Evolutionary conservation across 352 stramenopile species (phyloP), one percentile per base, ranked within the genome.

Genomic region (Phytophthora vignae): DNA sequence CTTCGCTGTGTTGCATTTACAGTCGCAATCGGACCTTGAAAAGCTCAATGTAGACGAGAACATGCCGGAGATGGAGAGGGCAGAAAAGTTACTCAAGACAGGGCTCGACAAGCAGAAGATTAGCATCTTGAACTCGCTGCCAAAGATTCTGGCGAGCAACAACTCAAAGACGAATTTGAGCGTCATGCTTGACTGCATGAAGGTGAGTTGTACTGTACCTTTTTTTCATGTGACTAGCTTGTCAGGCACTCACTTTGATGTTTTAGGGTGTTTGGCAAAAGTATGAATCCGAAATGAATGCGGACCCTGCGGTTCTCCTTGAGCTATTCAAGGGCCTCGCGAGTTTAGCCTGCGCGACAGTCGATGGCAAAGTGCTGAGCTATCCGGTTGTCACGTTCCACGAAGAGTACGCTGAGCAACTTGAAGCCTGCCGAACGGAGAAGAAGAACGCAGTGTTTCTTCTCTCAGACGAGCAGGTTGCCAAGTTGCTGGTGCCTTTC

Each of bases 11-110:
- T 14, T 61, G 27, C n/a, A 56, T 29, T 29, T 62, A 8, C 46
- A 95, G 88, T 94, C 85, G 4, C 80, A 87, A 70, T 94, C 88
- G 22, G 88, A 95, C 61, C 73, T 95, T 9, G 88, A 95, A 58
- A 94, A 94, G 64, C 83, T 95, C 52, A 92, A 95, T 82, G 85
- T 95, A 17, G 78, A 80, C n/a, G 88, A 95, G 76, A 88, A 95
- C 55, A 87, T 95, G 73, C 77, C 83, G 10, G 88, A 95, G 73
- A 91, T 95, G 78, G 85, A 93, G 69, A 73, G 88, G 25, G 78
- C 85, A 1, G 87, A 95, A 64, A 84, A 91, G n/a, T 64, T 95
- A 22, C 78, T 95, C 57, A 87, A 85, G 60, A 93, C 67, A 22
- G 88, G 88, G 4, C 73, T 95, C 25, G 87, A 94, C 55, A 91